Percentiles rank a stretch among this genome's conserved stretches.
Conservation (phyloP, 805 yeast species). For the Danielozyma ontarioensis region DNA sequence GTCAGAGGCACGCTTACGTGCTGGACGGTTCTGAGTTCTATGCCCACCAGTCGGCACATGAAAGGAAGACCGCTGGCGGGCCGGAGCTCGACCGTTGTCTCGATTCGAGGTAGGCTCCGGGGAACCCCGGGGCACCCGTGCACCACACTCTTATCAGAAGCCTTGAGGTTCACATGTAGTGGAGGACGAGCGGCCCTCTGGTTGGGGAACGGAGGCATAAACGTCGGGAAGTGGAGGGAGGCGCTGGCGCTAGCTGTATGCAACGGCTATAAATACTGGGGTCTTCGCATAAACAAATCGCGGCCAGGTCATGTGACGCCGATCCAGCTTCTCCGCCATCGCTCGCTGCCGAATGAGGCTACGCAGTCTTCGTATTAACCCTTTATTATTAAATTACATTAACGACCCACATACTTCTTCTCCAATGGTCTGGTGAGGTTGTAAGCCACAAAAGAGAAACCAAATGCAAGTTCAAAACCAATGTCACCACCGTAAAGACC, state of each 20-base stretch:
- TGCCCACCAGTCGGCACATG: slow-evolving; percentile 41
- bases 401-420: slow-evolving; percentile 55
- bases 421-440: slow-evolving; percentile 59
- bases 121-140: slow-evolving; percentile 69
- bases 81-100: slow-evolving; percentile 52
- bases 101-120: slow-evolving; percentile 53
- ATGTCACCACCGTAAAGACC: slow-evolving; percentile 77
- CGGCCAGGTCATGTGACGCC: too few relatives aligned
- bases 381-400: too few relatives aligned
- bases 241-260: too few relatives aligned
- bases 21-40: slow-evolving; percentile 48
- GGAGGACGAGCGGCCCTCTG: too few relatives aligned
- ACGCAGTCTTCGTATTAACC: too few relatives aligned
- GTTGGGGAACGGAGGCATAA: too few relatives aligned
- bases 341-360: too few relatives aligned
- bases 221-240: too few relatives aligned
- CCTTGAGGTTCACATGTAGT: slow-evolving; percentile 36
- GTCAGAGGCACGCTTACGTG: slow-evolving; percentile 37
- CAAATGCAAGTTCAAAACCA: slow-evolving; percentile 74
- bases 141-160: slow-evolving; percentile 49
- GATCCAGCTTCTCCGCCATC: too few relatives aligned
- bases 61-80: slow-evolving; percentile 46
- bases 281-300: too few relatives aligned
- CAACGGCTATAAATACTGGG: too few relatives aligned
- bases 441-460: slow-evolving; percentile 61